Base-by-base conservation (phyloP, 176 grass and related monocot genomes). In the Aegilops speltoides region DNA sequence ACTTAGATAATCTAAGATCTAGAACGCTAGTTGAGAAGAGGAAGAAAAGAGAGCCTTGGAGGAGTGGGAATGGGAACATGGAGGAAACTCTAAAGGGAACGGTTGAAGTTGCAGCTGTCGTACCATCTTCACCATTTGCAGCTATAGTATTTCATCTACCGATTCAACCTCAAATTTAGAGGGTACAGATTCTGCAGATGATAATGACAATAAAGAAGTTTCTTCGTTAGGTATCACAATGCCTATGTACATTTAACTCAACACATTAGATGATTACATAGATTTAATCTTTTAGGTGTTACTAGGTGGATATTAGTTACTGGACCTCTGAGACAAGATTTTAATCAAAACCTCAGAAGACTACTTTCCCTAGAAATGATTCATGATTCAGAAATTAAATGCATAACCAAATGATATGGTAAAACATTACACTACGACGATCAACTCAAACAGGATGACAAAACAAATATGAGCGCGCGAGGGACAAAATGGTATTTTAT, bases 281-380 rank as follows among this genome's bases (percentile, higher is more conserved):
- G 64, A 72, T 77, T 87, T 63, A 86, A 62, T 73, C 81, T 31
- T 62, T 91, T 87, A n/a, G 82, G 84, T 1, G 73, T 77, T 73
- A 84, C 76, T 48, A 95, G 89, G 64, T 89, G 31, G 36, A 95
- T 91, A 82, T 94, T 94, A 24, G 87, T 91, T 36, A 94, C 72
- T 26, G 87, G 87, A 82, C 86, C 90, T 95, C 37, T 56, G 12
- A 46, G 43, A 46, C 43, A 46, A 46, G 43, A 46, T 46, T 46
- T 46, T 13, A 1, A 46, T 46, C 43, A 46, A 46, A 46, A 46
- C 43, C 43, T 46, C 43, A 46, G 14, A 46, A 46, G 12, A 3
- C 43, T 46, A 46, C 43, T 46, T 46, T 46, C 12, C 12, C 3
- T 46, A 3, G 43, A 46, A 3, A 46, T 1, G 43, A 46, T 46